Evolutionary conservation across 2,329 filamentous ascomycete genomes (phyloP).

Genomic region (Ceratocystis alfenasii): DNA sequence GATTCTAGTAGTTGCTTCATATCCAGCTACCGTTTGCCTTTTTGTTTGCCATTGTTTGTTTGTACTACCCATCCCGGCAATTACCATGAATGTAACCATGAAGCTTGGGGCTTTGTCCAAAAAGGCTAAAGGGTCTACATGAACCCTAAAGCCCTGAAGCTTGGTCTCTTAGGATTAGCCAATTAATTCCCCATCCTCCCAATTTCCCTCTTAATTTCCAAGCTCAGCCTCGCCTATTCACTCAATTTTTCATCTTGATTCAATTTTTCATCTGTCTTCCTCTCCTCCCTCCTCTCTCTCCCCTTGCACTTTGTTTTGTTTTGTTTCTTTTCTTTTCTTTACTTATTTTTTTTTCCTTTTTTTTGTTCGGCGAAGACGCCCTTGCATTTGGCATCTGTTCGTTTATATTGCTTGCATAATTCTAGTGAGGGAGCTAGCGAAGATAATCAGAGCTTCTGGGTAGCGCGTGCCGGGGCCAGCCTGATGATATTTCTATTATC

Average conservation of each 20-base stretch:
- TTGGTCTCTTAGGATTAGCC: not conserved
- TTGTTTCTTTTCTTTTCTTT: not conserved
- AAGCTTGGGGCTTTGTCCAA: constrained; percentile 5
- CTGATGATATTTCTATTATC: too few relatives aligned
- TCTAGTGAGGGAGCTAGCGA: too few relatives aligned
- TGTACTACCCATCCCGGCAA: too few relatives aligned
- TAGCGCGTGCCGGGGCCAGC: too few relatives aligned
- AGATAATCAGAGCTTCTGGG: too few relatives aligned
- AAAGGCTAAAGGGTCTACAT: not conserved
- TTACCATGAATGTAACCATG: constrained; percentile 11
- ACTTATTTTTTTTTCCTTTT: not conserved
- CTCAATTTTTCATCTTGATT: not conserved
- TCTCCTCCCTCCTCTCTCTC: not conserved
- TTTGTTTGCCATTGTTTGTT: too few relatives aligned
- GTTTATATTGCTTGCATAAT: too few relatives aligned
- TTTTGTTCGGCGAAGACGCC: not conserved
- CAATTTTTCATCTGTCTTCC: not conserved
- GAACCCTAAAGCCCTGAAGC: not conserved
- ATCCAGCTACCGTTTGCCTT: too few relatives aligned
- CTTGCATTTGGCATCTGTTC: too few relatives aligned
- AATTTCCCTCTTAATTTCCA: not conserved
- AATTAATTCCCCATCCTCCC: not conserved
- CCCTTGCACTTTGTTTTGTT: not conserved
- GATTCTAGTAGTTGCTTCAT: too few relatives aligned
- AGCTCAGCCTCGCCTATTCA: not conserved